Evolutionary conservation across 305 asterid species (phyloP).

Genomic region (Fraxinus nigra): DNA sequence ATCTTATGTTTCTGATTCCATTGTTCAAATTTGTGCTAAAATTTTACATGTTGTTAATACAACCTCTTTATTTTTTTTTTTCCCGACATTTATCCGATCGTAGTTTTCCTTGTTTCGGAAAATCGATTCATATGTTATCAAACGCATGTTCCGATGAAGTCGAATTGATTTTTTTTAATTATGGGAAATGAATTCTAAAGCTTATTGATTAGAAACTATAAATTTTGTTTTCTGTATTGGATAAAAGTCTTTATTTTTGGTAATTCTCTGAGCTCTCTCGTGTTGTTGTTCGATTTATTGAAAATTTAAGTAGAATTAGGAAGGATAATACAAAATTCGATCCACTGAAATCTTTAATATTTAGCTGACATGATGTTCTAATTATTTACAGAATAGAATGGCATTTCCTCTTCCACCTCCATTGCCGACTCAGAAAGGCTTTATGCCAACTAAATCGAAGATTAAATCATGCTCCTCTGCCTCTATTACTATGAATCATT

Average conservation of each 20-base stretch:
- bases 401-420: slow-evolving; percentile 67
- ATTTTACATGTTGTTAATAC: background rate
- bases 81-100: background rate
- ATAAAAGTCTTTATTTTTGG: background rate
- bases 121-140: background rate
- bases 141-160: background rate
- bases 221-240: background rate
- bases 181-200: background rate
- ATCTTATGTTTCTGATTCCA: background rate
- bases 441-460: slow-evolving; percentile 19
- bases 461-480: slow-evolving; percentile 27
- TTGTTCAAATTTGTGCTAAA: background rate
- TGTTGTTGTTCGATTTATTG: background rate
- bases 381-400: slow-evolving; percentile 11
- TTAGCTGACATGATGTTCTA: background rate
- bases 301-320: background rate
- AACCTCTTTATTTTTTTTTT: background rate
- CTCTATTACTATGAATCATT: slow-evolving; percentile 29
- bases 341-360: background rate
- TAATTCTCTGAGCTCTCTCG: background rate
- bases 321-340: background rate
- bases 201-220: background rate
- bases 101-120: background rate
- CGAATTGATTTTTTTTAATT: too few species aligned
- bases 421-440: slow-evolving; percentile 33